Conservation (phyloP, 2,329 filamentous ascomycete genomes). For the Conoideocrella luteorostrata region DNA sequence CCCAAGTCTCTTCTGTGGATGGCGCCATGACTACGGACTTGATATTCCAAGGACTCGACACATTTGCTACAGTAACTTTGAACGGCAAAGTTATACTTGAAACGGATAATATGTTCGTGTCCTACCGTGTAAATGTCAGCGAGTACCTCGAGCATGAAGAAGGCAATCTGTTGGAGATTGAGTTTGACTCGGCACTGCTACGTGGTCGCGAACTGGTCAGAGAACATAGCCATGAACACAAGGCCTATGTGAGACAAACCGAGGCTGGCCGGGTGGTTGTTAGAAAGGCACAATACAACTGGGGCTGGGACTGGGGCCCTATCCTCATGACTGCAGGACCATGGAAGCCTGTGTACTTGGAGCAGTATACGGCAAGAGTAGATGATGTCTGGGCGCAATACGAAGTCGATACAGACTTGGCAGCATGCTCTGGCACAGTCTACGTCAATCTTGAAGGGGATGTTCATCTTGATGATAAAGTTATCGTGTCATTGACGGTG, state of each 20-base stretch:
- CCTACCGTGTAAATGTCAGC: slow-evolving; percentile 47
- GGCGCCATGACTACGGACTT: slow-evolving; percentile 34
- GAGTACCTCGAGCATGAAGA: slow-evolving; percentile 25
- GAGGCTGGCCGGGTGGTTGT: slow-evolving; percentile 28
- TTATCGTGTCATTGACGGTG: slow-evolving; percentile 21
- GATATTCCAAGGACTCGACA: slow-evolving; percentile 59
- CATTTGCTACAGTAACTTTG: slow-evolving; percentile 51
- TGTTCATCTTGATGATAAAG: slow-evolving; percentile 16
- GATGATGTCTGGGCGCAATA: slow-evolving; percentile 47
- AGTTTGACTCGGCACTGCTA: slow-evolving; percentile 49
- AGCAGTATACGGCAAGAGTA: slow-evolving; percentile 54
- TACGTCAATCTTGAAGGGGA: slow-evolving; percentile 30
- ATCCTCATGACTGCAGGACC: slow-evolving; percentile 55
- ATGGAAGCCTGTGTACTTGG: slow-evolving; percentile 61
- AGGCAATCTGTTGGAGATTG: slow-evolving; percentile 45
- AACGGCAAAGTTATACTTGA: slow-evolving; percentile 47
- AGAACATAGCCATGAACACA: slow-evolving; percentile 42
- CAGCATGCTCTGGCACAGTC: slow-evolving; percentile 22
- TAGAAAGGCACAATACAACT: slow-evolving; percentile 64
- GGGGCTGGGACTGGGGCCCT: slow-evolving; percentile 68
- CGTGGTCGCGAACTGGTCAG: slow-evolving; percentile 46
- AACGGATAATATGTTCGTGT: slow-evolving; percentile 59
- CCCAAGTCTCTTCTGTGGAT: slow-evolving; percentile 10
- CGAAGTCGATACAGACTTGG: slow-evolving; percentile 24
- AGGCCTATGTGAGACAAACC: slow-evolving; percentile 44